Evolutionary conservation across 257 asterid species (phyloP), one percentile per base, ranked within the genome.

Genomic region (Paulownia fortunei): DNA sequence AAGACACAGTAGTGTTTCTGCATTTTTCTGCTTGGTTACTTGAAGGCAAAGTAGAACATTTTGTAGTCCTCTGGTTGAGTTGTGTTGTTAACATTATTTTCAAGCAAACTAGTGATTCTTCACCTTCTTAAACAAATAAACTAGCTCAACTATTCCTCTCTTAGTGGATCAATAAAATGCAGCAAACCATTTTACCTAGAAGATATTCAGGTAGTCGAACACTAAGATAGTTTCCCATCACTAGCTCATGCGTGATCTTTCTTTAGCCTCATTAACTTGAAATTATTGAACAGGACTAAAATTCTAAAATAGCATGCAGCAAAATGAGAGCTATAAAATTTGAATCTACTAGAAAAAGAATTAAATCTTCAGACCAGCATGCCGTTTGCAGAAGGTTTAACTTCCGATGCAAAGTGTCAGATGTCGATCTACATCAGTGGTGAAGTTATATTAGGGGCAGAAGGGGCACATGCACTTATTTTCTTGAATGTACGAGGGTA

Each of bases 261-360:
- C 55, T 41, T 4, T 24, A 56, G 60, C 36, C 27, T 24, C 4
- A 11, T 11, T 15, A 9, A 69, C 27, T 9, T 16, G 12, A n/a
- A 46, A 24, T 26, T 69, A n/a, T 23, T n/a, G n/a, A n/a, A 44
- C 1, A 47, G 44, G 24, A 10, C 13, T 8, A 3, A 58, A 58
- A 4, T 13, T 26, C 36, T 11, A 58, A 2, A 12, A 44, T 44
- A 26, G 37, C 12, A 18, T 27, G 37, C 44, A 63, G 23, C 2
- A 23, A 78, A 51, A 34, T 42, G 37, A 54, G 62, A 64, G 46
- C 79, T 52, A 54, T 42, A 65, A 19, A 54, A 6, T 5, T 27
- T 42, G 69, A n/a, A n/a, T n/a, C n/a, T n/a, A n/a, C n/a, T n/a
- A n/a, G n/a, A n/a, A n/a, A n/a, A n/a, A n/a, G n/a, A n/a, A n/a